phyloP scores from a whole-genome alignment of 306 rosid species.

The Inga oerstediana region DNA sequence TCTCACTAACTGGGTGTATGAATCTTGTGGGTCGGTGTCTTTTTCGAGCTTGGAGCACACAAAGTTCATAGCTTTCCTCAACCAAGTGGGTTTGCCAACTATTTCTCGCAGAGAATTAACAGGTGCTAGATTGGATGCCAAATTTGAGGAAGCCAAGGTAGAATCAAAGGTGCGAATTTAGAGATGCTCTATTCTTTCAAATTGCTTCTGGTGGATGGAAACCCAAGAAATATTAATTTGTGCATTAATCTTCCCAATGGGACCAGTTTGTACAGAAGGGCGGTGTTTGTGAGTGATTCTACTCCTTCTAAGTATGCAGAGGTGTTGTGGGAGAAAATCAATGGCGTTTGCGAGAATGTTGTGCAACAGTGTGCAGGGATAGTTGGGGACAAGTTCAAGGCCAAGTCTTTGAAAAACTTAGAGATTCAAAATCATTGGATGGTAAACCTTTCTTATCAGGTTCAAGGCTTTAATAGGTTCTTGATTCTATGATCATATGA shows the following conservation, averaged over 20 bases:
- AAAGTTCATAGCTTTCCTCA: constrained; percentile 78
- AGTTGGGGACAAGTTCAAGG: constrained; percentile 81
- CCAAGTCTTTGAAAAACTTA: constrained; percentile 74
- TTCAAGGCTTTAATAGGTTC: constrained; percentile 59
- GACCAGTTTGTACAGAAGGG: constrained; percentile 80
- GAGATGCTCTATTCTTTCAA: constrained; percentile 94
- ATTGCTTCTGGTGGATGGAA: constrained; percentile 86
- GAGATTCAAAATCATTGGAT: constrained; percentile 91
- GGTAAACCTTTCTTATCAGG: constrained; percentile 92
- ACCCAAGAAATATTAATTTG: constrained; percentile 52
- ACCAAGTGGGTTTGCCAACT: constrained; percentile 75
- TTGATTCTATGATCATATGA: too few relatives aligned
- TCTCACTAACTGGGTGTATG: constrained; percentile 18
- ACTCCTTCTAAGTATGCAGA: constrained; percentile 82
- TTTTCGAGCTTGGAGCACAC: constrained; percentile 80
- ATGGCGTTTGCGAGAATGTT: constrained; percentile 74
- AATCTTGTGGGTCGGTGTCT: constrained; percentile 81
- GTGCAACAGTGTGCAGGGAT: constrained; percentile 88
- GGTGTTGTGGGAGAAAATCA: constrained; percentile 83
- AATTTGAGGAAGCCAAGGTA: constrained; percentile 69
- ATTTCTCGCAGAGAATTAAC: constrained; percentile 64
- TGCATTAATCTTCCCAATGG: constrained; percentile 89
- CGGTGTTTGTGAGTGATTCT: constrained; percentile 67
- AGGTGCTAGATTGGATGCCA: constrained; percentile 56
- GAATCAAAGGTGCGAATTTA: constrained; percentile 75